Base-by-base conservation (phyloP, 345 rosid species). In the Pistacia integerrima region DNA sequence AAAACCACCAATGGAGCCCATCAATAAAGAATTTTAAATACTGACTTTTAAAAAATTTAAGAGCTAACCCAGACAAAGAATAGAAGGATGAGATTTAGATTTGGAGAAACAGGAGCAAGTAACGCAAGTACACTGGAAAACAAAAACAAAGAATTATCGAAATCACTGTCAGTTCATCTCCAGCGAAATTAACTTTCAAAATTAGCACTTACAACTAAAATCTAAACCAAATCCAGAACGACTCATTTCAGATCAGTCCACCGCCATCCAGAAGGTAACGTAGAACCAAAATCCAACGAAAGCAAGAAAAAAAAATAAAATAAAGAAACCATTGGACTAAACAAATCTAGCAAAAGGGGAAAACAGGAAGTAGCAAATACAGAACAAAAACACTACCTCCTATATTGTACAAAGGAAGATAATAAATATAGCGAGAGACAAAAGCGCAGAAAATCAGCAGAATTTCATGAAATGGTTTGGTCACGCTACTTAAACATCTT, bases 351-450 rank as follows among this genome's bases (percentile, higher is more conserved):
- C 58, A 63, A 38, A 84, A 51, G 46, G 14, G 66, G 54, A 67
- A 55, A 30, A 77, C 18, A 5, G 55, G 3, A 22, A 58, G 55
- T 13, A 33, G 30, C 4, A 66, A 67, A 66, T 41, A 52, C 1
- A 38, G 11, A 51, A 48, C 18, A 57, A 4, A 75, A 73, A 62
- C 77, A 72, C 56, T 81, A 87, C 90, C 89, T 82, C 51, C 77
- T 62, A 74, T 52, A 0, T 4, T 28, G 70, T n/a, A 65, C 74
- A 58, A 72, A 12, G 17, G 80, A 63, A 77, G 76, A 72, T 64
- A 36, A 73, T 1, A 49, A 41, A 48, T 30, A 44, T 0, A 55
- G 58, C 25, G 60, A 65, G 76, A 81, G 51, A 55, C 62, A 35
- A 36, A 78, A 80, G 62, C 72, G 69, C 85, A 1, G 54, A 74